Percentiles rank a stretch among this genome's conserved stretches.
Evolutionary conservation across 371 early-diverging fungal species (phyloP).

Genomic region (Fennellomyces sp.): DNA sequence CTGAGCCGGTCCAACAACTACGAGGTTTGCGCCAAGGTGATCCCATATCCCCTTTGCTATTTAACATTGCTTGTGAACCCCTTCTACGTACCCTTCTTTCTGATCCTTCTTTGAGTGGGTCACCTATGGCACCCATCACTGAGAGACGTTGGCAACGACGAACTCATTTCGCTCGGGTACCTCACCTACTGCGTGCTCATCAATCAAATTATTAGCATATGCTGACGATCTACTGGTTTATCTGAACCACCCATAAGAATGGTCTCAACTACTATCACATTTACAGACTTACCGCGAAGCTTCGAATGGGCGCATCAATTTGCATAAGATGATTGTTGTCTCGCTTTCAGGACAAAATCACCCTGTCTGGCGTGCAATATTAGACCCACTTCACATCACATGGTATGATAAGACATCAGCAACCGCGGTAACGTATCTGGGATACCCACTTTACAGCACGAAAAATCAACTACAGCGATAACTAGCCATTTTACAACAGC

Average conservation of each 20-base stretch:
- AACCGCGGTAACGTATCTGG: conserved; percentile 14
- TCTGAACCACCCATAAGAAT: not conserved
- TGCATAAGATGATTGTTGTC: not conserved
- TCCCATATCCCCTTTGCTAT: conserved; percentile 18
- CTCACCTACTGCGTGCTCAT: not conserved
- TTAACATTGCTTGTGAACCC: conserved; percentile 23
- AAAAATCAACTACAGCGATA: conserved; percentile 10
- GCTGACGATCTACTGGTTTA: conserved; percentile 13
- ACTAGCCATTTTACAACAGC: not conserved
- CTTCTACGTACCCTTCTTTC: conserved; percentile 10
- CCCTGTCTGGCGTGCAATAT: not conserved
- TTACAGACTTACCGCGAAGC: not conserved
- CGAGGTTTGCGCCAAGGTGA: conserved; percentile 21
- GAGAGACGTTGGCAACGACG: not conserved
- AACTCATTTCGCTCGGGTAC: not conserved
- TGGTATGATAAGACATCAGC: conserved; percentile 17
- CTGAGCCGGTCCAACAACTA: conserved; percentile 3
- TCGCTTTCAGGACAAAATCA: not conserved
- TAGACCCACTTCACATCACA: not conserved
- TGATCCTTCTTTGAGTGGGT: not conserved
- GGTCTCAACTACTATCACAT: not conserved
- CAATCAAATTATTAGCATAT: conserved; percentile 6
- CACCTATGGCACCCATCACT: not conserved
- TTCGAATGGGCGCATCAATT: conserved; percentile 11
- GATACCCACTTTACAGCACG: conserved; percentile 18